A percentile compares a stretch with the other conserved stretches of the same genome.
phyloP scores from a whole-genome alignment of 2,329 filamentous ascomycete species.

The Tolypocladium pustulatum region DNA sequence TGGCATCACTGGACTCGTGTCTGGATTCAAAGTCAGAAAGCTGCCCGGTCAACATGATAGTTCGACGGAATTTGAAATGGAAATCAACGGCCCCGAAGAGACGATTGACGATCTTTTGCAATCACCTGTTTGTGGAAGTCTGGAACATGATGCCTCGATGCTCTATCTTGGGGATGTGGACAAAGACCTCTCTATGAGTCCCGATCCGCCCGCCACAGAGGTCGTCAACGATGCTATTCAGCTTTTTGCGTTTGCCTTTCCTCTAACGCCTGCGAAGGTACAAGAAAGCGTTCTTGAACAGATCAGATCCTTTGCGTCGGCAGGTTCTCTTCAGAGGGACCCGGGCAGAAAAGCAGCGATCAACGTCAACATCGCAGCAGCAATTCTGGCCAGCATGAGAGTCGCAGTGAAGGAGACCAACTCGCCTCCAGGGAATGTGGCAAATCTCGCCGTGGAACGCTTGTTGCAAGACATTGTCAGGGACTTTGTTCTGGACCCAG shows the following conservation, averaged over 20 bases:
- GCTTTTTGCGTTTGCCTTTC: constrained; percentile 83
- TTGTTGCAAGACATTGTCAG: constrained; percentile 66
- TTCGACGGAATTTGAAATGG: constrained; percentile 30
- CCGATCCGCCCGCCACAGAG: constrained; percentile 80
- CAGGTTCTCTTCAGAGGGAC: constrained; percentile 70
- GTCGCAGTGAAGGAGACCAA: constrained; percentile 74
- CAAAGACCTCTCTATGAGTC: constrained; percentile 31
- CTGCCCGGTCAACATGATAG: constrained; percentile 59
- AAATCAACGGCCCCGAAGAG: constrained; percentile 51
- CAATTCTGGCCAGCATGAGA: constrained; percentile 69
- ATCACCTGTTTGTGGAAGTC: constrained; percentile 69
- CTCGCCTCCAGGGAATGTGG: constrained; percentile 62
- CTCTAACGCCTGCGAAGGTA: constrained; percentile 79
- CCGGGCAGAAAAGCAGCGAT: constrained; percentile 83
- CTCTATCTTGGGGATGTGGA: constrained; percentile 52
- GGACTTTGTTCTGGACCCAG: constrained; percentile 69
- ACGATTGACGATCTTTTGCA: constrained; percentile 50
- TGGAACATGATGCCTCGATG: constrained; percentile 80
- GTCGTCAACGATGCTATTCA: constrained; percentile 92
- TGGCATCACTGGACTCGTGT: constrained; percentile 77
- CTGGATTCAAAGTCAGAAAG: constrained; percentile 61
- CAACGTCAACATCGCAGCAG: constrained; percentile 78
- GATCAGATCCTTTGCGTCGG: constrained; percentile 78
- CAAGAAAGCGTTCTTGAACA: constrained; percentile 96
- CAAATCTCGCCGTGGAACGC: constrained; percentile 67